Base-by-base conservation (phyloP, 2,329 filamentous ascomycete genomes). In the Ascochyta koolunga region DNA sequence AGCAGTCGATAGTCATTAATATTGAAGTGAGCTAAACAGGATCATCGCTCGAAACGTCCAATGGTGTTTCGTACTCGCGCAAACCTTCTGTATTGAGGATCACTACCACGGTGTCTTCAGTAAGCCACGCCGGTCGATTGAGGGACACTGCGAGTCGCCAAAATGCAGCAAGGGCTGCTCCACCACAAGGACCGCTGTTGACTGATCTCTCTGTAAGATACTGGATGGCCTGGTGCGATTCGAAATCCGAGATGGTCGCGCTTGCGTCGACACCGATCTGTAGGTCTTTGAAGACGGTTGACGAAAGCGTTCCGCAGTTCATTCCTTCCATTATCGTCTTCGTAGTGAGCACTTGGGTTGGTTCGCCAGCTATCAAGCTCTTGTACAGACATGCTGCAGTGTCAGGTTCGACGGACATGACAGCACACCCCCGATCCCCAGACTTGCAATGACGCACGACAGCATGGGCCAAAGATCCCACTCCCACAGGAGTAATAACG, bases 271-370 rank as follows among this genome's bases (percentile, higher is more conserved):
- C 79, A 0, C 86, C 83, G 0, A 76, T 67, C 7, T 77, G 72
- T 3, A 93, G 68, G 0, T 85, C 67, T 0, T 84, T 79, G 86
- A 88, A 93, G 0, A 88, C 86, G 0, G 82, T 84, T 0, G 77
- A 77, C 0, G 88, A 90, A 0, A 89, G 79, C 0, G 86, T 89
- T 0, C 88, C 88, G 56, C 89, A 92, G 60, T 89, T 86, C 77
- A 92, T 83, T 0, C 89, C 89, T 33, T 82, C 81, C 88, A 92
- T 91, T 62, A 90, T 90, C 0, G 87, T 91, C 2, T 82, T 75
- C 0, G 76, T 77, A 0, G 87, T 90, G 7, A 70, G 53, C 1
- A 89, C 79, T 0, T 81, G 70, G 0, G 77, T 78, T 3, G 80
- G 72, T 31, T 79, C 62, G 0, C 82, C 84, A 0, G 70, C 72